Conservation (phyloP, 2,329 filamentous ascomycete species). For the Seiridium cupressi region DNA sequence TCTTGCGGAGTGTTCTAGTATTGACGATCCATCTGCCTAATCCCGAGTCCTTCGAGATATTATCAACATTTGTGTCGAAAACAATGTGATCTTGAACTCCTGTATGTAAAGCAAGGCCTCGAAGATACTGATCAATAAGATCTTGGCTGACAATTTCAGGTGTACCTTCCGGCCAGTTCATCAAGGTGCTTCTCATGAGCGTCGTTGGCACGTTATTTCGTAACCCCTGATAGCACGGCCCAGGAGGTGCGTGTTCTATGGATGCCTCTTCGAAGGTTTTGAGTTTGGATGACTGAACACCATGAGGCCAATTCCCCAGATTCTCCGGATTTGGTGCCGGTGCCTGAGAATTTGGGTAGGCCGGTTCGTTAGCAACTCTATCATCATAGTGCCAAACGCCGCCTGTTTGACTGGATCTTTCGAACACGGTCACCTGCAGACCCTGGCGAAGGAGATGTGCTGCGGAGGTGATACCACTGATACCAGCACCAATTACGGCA, state of each 20-base stretch:
- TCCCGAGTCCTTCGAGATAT: conserved; percentile 40
- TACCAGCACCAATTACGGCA: conserved; percentile 64
- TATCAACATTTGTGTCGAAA: conserved; percentile 60
- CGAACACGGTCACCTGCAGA: conserved; percentile 57
- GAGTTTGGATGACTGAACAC: conserved; percentile 6
- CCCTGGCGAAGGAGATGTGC: conserved; percentile 64
- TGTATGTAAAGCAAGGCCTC: conserved; percentile 50
- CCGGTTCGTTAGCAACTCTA: conserved; percentile 38
- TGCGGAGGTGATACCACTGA: conserved; percentile 59
- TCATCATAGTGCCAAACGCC: conserved; percentile 67
- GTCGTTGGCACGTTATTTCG: conserved; percentile 75
- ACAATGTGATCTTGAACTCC: conserved; percentile 48
- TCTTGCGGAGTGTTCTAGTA: conserved; percentile 40
- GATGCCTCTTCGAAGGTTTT: conserved; percentile 22
- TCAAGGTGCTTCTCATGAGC: conserved; percentile 40
- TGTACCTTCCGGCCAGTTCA: conserved; percentile 57
- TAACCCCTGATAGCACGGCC: conserved; percentile 57
- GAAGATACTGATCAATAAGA: conserved; percentile 58
- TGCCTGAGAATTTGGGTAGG: conserved; percentile 24
- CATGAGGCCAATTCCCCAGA: not conserved
- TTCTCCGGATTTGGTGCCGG: conserved; percentile 14
- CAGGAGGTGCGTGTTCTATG: conserved; percentile 43
- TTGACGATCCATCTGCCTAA: conserved; percentile 47
- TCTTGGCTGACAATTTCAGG: conserved; percentile 57
- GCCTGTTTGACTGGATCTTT: conserved; percentile 57